Percentiles rank a stretch among this genome's conserved stretches.
Evolutionary conservation across 208 protist species (phyloP).

Genomic region (Strigomonas culicis): DNA sequence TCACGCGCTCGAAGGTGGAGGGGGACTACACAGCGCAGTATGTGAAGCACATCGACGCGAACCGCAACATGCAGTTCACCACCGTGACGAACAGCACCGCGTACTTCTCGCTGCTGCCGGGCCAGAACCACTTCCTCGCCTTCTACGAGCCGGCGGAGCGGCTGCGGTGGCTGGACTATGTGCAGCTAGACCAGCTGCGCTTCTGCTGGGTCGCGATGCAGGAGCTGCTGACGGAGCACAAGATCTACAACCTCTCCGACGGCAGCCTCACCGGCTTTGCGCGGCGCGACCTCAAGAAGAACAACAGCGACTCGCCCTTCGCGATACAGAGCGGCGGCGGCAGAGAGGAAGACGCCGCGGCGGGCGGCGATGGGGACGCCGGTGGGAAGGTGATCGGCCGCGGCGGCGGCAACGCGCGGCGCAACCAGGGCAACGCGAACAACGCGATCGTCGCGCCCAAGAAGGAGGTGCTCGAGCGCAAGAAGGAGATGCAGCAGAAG

Average conservation of each 20-base stretch:
- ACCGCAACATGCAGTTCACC: neutral
- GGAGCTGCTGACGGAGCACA: slow-evolving; percentile 48
- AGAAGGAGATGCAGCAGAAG: slow-evolving; percentile 45
- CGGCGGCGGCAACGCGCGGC: slow-evolving; percentile 17
- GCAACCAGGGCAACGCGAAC: slow-evolving; percentile 33
- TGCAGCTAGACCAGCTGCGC: slow-evolving; percentile 71
- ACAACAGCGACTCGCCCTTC: slow-evolving; percentile 36
- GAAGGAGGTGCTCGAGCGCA: slow-evolving; percentile 36
- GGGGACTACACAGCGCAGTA: slow-evolving; percentile 22
- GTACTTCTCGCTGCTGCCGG: slow-evolving; percentile 59
- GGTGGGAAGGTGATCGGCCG: slow-evolving; percentile 8
- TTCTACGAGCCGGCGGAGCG: slow-evolving; percentile 57
- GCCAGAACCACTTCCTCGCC: slow-evolving; percentile 68
- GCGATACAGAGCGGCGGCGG: slow-evolving; percentile 13
- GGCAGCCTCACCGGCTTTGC: slow-evolving; percentile 63
- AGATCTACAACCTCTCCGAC: slow-evolving; percentile 44
- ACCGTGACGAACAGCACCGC: slow-evolving; percentile 48
- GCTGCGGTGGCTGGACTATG: slow-evolving; percentile 50
- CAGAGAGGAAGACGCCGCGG: neutral
- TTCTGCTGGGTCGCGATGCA: slow-evolving; percentile 65
- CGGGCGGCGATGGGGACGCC: slow-evolving; percentile 5
- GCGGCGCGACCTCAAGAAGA: slow-evolving; percentile 61
- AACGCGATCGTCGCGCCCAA: slow-evolving; percentile 54
- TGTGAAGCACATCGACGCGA: slow-evolving; percentile 3
- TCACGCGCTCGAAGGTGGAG: slow-evolving; percentile 61